A percentile compares a stretch with the other conserved stretches of the same genome.
phyloP scores from a whole-genome alignment of 2,329 filamentous ascomycete species.

The Venturia effusa region DNA sequence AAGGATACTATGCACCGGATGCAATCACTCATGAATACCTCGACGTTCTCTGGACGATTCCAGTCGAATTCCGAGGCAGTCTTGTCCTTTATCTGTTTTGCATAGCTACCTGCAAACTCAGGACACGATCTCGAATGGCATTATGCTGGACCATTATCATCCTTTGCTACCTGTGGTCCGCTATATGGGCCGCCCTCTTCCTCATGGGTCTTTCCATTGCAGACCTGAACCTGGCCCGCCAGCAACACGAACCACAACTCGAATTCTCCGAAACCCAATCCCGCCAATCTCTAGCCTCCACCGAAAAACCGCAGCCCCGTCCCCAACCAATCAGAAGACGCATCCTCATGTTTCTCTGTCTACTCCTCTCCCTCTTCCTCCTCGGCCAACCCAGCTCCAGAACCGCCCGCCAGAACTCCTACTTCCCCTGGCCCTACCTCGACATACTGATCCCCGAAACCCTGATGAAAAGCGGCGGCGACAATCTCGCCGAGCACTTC shows the following conservation, averaged over 20 bases:
- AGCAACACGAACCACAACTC: neutral
- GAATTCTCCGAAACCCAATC: neutral
- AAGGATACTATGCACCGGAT: neutral
- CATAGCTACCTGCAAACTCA: neutral
- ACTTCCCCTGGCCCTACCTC: neutral
- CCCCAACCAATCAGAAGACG: neutral
- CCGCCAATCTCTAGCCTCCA: no score
- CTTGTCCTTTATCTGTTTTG: conserved; percentile 42
- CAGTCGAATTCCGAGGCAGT: conserved; percentile 48
- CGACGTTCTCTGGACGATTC: conserved; percentile 45
- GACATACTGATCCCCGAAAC: neutral
- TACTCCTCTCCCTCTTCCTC: neutral
- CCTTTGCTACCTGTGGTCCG: neutral
- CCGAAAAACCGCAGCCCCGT: neutral
- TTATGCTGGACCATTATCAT: neutral
- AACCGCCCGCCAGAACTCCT: neutral
- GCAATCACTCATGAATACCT: neutral
- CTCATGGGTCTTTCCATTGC: neutral
- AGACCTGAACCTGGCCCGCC: neutral
- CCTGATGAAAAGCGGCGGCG: neutral
- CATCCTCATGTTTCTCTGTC: neutral
- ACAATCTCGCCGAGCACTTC: neutral
- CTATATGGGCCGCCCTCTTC: neutral
- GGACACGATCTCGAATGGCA: neutral
- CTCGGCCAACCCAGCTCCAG: neutral